Evolutionary conservation across 352 stramenopile species (phyloP).

Genomic region (Globisporangium nunn): DNA sequence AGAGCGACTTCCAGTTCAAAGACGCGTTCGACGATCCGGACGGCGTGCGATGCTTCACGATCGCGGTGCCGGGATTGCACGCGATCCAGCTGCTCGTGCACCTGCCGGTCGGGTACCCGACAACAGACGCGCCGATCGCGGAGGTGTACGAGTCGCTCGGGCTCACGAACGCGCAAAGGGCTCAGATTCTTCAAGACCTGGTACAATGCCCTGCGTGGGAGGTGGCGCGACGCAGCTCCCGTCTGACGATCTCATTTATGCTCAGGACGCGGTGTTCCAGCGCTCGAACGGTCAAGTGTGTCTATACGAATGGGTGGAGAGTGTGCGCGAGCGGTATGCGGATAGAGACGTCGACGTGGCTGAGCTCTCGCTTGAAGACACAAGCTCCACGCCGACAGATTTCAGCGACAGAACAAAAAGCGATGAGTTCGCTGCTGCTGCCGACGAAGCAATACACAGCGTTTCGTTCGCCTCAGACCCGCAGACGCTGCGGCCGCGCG

Average conservation of each 20-base stretch:
- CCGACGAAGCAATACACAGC: conserved; percentile 3
- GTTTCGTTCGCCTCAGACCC: conserved; percentile 44
- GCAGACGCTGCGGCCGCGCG: conserved; percentile 53
- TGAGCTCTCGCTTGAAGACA: conserved; percentile 1
- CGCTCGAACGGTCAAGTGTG: conserved; percentile 73
- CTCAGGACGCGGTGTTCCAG: conserved; percentile 51
- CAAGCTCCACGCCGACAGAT: background rate
- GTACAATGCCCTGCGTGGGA: conserved; percentile 15
- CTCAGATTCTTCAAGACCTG: conserved; percentile 56
- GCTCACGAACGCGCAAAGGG: conserved; percentile 56
- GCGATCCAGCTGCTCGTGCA: conserved; percentile 67
- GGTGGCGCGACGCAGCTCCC: background rate
- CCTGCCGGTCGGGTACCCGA: conserved; percentile 64
- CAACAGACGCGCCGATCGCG: conserved; percentile 54
- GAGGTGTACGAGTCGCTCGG: conserved; percentile 81
- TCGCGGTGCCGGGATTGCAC: conserved; percentile 53
- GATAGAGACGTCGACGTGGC: conserved; percentile 30
- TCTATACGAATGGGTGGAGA: conserved; percentile 85
- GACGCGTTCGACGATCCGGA: conserved; percentile 32
- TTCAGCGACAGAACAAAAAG: background rate
- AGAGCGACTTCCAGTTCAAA: conserved; percentile 54
- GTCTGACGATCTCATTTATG: background rate
- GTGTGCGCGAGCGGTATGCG: conserved; percentile 65
- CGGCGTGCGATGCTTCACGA: conserved; percentile 42
- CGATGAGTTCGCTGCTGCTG: conserved; percentile 1